Base-by-base conservation (phyloP, 441 rosid species). In the Corymbia citriodora region DNA sequence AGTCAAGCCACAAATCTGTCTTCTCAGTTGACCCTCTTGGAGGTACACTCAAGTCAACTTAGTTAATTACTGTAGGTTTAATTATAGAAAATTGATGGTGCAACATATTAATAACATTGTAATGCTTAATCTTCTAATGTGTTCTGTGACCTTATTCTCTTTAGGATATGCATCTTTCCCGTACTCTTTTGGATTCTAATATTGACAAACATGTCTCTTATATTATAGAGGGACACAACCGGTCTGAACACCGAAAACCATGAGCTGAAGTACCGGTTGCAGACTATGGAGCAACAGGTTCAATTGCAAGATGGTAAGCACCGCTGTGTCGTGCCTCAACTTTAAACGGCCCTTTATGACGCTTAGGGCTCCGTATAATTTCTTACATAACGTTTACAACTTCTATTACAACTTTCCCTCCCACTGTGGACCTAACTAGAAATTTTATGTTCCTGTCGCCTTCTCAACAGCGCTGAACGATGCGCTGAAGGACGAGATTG, bases 401-500 rank as follows among this genome's bases (percentile, higher is more conserved):
- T 79, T 45, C 85, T 79, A 45, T 52, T 7, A 10, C 10, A 79
- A 45, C 11, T 79, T 79, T 13, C 45, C n/a, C 85, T 45, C 29
- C n/a, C n/a, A 23, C 85, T 45, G 15, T 79, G n/a, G 17, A 79
- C n/a, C 85, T 79, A 45, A 79, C 50, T 79, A 79, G 85, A 57
- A 27, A 36, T 54, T 48, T 45, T 25, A 61, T 23, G 12, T 15
- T 55, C 50, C 50, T 31, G 10, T 21, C 29, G 19, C 19, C 36
- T 87, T 36, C 68, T 59, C 29, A 18, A 61, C 88, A 87, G 88
- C 70, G 36, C n/a, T 87, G 53, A 98, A 96, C 83, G 99, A 97
- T 36, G 96, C 99, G 15, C 92, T 98, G 88, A 98, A 96, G 92
- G 99, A 98, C 90, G 99, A 98, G 93, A 98, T 97, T 92, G 98